phyloP scores from a whole-genome alignment of 2,329 filamentous ascomycete genomes.

The Ophiostoma tasmaniense region DNA sequence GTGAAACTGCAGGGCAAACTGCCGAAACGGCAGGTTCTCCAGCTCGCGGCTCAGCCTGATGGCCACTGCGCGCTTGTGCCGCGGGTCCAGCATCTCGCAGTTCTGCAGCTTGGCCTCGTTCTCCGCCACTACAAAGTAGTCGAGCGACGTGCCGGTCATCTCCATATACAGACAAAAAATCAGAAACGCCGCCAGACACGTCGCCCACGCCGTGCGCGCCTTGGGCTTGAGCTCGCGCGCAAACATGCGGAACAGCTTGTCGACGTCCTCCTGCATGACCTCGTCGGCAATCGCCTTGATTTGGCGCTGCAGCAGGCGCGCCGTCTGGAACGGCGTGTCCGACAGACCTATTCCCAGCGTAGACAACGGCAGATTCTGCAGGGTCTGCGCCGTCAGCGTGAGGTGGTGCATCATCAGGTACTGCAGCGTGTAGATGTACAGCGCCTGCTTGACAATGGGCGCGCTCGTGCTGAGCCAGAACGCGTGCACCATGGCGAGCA shows the following conservation, averaged over 20 bases:
- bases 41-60: constrained; percentile 41
- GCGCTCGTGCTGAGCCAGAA: constrained; percentile 40
- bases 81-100: constrained; percentile 28
- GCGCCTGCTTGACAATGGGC: constrained; percentile 43
- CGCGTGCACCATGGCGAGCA: constrained; percentile 40
- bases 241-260: constrained; percentile 44
- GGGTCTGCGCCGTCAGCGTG: constrained; percentile 38
- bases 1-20: constrained; percentile 53
- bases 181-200: constrained; percentile 48
- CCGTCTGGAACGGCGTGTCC: constrained; percentile 38
- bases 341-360: constrained; percentile 36
- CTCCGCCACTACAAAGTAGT: constrained; percentile 43
- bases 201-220: constrained; percentile 45
- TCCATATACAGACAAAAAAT: constrained; percentile 53
- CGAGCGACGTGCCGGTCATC: constrained; percentile 44
- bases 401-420: constrained; percentile 49
- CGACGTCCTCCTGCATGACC: constrained; percentile 43
- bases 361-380: constrained; percentile 32
- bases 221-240: constrained; percentile 47
- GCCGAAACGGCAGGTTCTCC: constrained; percentile 51
- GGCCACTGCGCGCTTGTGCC: constrained; percentile 32
- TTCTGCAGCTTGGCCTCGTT: constrained; percentile 40
- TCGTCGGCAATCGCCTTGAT: constrained; percentile 50
- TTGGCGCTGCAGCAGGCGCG: constrained; percentile 48
- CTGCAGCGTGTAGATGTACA: constrained; percentile 49